phyloP scores from a whole-genome alignment of 2,329 filamentous ascomycete genomes.

The Xylariaceae sp. region DNA sequence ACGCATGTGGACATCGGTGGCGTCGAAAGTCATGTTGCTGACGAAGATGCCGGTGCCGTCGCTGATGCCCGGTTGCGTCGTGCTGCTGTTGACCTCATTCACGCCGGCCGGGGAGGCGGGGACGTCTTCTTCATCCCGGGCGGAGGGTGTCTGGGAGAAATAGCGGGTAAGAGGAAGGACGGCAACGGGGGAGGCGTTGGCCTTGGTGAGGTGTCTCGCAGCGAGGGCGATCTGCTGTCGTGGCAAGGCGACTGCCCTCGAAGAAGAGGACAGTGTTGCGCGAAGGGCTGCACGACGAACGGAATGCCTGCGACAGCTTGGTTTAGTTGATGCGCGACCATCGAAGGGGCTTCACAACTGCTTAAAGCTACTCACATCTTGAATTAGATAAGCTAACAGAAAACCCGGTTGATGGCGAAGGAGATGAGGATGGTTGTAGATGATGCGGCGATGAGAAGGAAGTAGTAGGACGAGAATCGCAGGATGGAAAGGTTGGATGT shows the following conservation, averaged over 20 bases:
- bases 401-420: not conserved
- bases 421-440: not conserved
- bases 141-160: slow-evolving; percentile 32
- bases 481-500: too few relatives aligned
- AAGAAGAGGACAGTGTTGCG: slow-evolving; percentile 28
- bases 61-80: not conserved
- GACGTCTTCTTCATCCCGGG: slow-evolving; percentile 20
- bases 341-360: not conserved
- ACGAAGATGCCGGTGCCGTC: slow-evolving; percentile 52
- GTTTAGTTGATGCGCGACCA: slow-evolving; percentile 7
- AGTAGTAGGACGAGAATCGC: not conserved
- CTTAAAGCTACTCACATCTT: slow-evolving; percentile 16
- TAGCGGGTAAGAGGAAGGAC: slow-evolving; percentile 23
- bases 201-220: slow-evolving; percentile 28
- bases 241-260: slow-evolving; percentile 25
- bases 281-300: slow-evolving; percentile 32
- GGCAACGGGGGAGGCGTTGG: slow-evolving; percentile 19
- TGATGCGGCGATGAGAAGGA: not conserved
- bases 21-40: slow-evolving; percentile 69
- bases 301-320: slow-evolving; percentile 26
- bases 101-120: slow-evolving; percentile 2
- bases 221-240: slow-evolving; percentile 30
- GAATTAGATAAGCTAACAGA: not conserved
- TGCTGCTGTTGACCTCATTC: slow-evolving; percentile 5
- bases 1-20: slow-evolving; percentile 58